Percentiles rank a stretch among this genome's conserved stretches.
Evolutionary conservation across 1,139 yeast species (phyloP).

Genomic region (Taphrina communis): DNA sequence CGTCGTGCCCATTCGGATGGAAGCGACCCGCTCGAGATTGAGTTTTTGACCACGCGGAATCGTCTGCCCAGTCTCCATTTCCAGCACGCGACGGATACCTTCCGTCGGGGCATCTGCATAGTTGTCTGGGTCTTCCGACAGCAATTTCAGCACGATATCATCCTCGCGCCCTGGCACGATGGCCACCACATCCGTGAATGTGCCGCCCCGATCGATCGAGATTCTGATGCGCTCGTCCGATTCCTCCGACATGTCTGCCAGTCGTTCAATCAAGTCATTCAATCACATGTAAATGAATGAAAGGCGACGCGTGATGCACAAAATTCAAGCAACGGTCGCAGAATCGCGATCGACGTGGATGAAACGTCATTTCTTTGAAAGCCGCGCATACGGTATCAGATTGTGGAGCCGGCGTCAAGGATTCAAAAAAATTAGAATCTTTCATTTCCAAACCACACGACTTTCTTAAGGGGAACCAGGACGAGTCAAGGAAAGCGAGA

Average conservation of each 20-base stretch:
- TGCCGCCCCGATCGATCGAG: slow-evolving; percentile 61
- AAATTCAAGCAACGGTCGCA: too few relatives aligned
- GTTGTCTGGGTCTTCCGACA: slow-evolving; percentile 86
- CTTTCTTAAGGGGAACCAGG: background rate
- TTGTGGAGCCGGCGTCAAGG: slow-evolving; percentile 1
- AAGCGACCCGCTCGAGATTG: slow-evolving; percentile 59
- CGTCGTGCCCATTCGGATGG: slow-evolving; percentile 79
- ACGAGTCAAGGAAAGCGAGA: background rate
- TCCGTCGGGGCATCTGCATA: slow-evolving; percentile 90
- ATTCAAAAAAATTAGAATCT: too few relatives aligned
- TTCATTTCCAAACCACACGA: background rate
- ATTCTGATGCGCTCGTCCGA: slow-evolving; percentile 44
- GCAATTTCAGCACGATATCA: slow-evolving; percentile 68
- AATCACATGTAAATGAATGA: too few relatives aligned
- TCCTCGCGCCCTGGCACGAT: slow-evolving; percentile 56
- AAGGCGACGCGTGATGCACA: too few relatives aligned
- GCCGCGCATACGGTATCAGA: background rate
- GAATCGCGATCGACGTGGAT: too few relatives aligned
- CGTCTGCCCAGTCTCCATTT: slow-evolving; percentile 48
- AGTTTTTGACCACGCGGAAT: slow-evolving; percentile 54
- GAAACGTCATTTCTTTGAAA: too few relatives aligned
- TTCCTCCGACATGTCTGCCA: background rate
- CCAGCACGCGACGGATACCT: slow-evolving; percentile 80
- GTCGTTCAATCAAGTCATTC: too few relatives aligned
- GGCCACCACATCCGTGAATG: slow-evolving; percentile 80